A percentile compares a stretch with the other conserved stretches of the same genome.
phyloP scores from a whole-genome alignment of 352 stramenopile species.

The Blastocystis sp. region DNA sequence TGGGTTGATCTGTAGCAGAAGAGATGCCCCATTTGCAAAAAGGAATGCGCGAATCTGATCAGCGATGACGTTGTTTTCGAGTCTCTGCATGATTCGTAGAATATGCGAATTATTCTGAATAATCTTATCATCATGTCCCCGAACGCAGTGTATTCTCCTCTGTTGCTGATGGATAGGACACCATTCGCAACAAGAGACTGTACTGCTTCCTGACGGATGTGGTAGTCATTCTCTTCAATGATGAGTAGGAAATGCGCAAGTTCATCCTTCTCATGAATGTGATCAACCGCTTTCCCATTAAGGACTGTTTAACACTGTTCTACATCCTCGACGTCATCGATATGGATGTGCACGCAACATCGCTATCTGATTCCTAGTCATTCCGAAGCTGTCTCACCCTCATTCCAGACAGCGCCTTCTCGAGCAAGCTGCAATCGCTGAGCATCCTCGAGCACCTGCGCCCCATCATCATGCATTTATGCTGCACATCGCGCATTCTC shows the following conservation, averaged over 20 bases:
- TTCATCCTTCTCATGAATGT: slow-evolving; percentile 55
- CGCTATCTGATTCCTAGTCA: not conserved
- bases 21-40: slow-evolving; percentile 19
- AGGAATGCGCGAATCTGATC: slow-evolving; percentile 31
- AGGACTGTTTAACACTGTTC: slow-evolving; percentile 39
- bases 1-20: not conserved
- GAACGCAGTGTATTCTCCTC: not conserved
- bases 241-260: slow-evolving; percentile 19
- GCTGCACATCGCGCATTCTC: not conserved
- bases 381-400: not conserved
- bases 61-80: slow-evolving; percentile 10
- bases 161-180: slow-evolving; percentile 8
- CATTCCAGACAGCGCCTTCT: slow-evolving; percentile 14
- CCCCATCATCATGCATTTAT: not conserved
- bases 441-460: slow-evolving; percentile 25
- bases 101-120: slow-evolving; percentile 52
- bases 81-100: not conserved
- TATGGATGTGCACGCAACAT: not conserved
- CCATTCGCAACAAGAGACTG: slow-evolving; percentile 22
- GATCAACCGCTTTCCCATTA: slow-evolving; percentile 37
- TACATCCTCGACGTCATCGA: slow-evolving; percentile 42
- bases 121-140: slow-evolving; percentile 27
- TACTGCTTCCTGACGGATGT: slow-evolving; percentile 50
- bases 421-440: not conserved
- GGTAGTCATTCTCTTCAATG: not conserved